Base-by-base conservation (phyloP, 1,284 basidiomycete species). In the Trametes pubescens region DNA sequence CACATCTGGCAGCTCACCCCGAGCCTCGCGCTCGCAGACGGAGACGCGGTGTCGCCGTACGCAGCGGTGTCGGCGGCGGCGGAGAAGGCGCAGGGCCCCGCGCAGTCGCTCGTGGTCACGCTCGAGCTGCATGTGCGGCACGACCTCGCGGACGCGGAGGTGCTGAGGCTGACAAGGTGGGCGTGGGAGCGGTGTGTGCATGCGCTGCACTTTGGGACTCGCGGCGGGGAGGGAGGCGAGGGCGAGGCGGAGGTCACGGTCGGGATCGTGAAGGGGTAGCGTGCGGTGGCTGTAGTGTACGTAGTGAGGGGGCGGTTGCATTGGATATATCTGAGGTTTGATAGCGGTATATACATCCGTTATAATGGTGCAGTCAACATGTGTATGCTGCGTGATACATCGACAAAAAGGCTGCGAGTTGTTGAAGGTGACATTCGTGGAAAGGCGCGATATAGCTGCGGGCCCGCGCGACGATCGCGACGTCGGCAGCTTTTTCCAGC, bases 1-100 rank as follows among this genome's bases (percentile, higher is more conserved):
- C 92, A 94, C 69, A 86, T 95, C 57, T 96, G 94, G 94, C 93
- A 95, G 72, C 83, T 95, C 48, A 85, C 87, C 18, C 90, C 90
- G 51, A 69, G 72, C 71, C 65, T 72, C 69, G 65, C 67, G 63
- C 70, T 73, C 62, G 68, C 66, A 64, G 67, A 70, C 65, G 63
- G 64, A 65, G 72, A 61, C 65, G 67, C 49, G 63, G 61, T 48
- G 21, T 67, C 62, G 32, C 63, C 59, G 29, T 66, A 69, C 65
- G 66, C 69, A 34, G 62, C 61, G 43, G 53, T 49, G 35, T 56
- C 40, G 61, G 1, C 52, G 52, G 35, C 66, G n/a, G 46, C 51
- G 2, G 64, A 61, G 37, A 72, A 72, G 52, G 64, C 61, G 22
- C 62, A 70, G 58, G 71, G 74, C 35, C 70, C 76, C 1, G 72